These are phyloP conservation scores for Mycena haematopus DNA, from an alignment of 768 basidiomycete species.

Conservation along the genomic window DNA sequence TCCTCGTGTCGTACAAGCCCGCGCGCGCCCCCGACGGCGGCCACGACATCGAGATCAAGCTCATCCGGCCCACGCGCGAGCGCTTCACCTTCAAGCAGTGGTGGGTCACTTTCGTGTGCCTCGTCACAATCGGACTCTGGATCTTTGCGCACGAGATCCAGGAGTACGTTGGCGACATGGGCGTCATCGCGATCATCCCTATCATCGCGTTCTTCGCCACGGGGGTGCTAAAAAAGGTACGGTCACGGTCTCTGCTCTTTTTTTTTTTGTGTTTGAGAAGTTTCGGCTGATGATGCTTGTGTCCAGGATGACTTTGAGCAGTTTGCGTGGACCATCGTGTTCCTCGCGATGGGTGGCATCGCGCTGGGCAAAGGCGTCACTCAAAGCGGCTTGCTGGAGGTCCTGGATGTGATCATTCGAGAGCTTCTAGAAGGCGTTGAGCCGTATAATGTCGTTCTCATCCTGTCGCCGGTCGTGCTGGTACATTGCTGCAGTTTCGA, in stretches of 20 bases:
- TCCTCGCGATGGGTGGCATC: slow-evolving; percentile 97
- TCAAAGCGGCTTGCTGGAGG: slow-evolving; percentile 84
- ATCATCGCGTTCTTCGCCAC: slow-evolving; percentile 94
- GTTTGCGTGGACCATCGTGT: slow-evolving; percentile 93
- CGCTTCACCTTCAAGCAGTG: slow-evolving; percentile 84
- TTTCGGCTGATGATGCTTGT: slow-evolving; percentile 7
- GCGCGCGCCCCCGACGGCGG: slow-evolving; percentile 74
- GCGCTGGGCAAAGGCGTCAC: slow-evolving; percentile 93
- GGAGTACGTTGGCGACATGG: slow-evolving; percentile 90
- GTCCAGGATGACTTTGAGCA: slow-evolving; percentile 91
- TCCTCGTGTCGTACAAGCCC: slow-evolving; percentile 83
- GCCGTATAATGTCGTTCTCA: slow-evolving; percentile 73
- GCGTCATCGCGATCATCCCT: slow-evolving; percentile 93
- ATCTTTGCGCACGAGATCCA: slow-evolving; percentile 85
- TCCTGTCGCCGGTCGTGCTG: slow-evolving; percentile 73
- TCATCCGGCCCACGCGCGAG: slow-evolving; percentile 85
- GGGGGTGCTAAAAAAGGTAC: slow-evolving; percentile 90
- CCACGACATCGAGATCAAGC: slow-evolving; percentile 81
- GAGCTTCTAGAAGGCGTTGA: slow-evolving; percentile 63
- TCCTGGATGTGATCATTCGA: slow-evolving; percentile 71
- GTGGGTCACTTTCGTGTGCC: slow-evolving; percentile 85
- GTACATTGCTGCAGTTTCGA: slow-evolving; percentile 47
- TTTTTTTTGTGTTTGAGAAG: not conserved
- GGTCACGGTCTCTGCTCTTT: slow-evolving; percentile 13
- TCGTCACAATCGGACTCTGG: slow-evolving; percentile 89